phyloP scores from a whole-genome alignment of 2,329 filamentous ascomycete species.

The Alternaria arbusti region DNA sequence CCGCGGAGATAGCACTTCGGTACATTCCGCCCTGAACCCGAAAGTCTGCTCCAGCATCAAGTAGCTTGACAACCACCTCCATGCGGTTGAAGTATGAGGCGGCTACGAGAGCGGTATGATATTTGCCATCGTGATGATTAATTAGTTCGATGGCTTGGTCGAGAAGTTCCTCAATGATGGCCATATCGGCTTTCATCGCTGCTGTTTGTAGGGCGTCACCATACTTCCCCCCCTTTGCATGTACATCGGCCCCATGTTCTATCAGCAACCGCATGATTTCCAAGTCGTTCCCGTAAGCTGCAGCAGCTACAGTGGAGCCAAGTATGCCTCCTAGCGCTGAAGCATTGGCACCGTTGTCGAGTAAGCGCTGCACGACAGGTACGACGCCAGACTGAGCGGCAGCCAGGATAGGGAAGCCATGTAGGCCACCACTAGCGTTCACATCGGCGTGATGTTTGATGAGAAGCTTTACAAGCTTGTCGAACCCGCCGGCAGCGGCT shows the following conservation, averaged over 20 bases:
- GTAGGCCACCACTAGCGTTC: constrained; percentile 20
- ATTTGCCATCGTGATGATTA: constrained; percentile 23
- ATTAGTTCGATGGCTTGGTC: constrained; percentile 19
- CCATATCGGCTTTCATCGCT: constrained; percentile 16
- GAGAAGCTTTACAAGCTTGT: constrained; percentile 15
- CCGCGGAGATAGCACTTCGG: constrained; percentile 24
- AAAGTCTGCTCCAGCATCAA: constrained; percentile 29
- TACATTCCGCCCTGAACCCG: constrained; percentile 22
- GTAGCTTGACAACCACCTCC: constrained; percentile 23
- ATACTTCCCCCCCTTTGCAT: constrained; percentile 23
- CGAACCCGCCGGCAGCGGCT: constrained; percentile 13
- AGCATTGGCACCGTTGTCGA: constrained; percentile 20
- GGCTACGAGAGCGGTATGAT: constrained; percentile 30
- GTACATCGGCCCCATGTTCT: constrained; percentile 27
- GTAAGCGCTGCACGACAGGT: constrained; percentile 13
- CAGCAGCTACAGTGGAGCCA: constrained; percentile 24
- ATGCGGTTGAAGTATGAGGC: constrained; percentile 26
- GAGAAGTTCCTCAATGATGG: constrained; percentile 24
- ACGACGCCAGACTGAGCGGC: constrained; percentile 22
- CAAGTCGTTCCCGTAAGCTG: constrained; percentile 18
- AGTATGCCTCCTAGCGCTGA: constrained; percentile 13
- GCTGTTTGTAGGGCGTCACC: constrained; percentile 26
- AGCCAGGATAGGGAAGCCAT: constrained; percentile 24
- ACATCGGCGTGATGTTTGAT: constrained; percentile 24
- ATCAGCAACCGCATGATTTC: constrained; percentile 28